Evolutionary conservation across 2,329 filamentous ascomycete species (phyloP), one percentile per base, ranked within the genome.

Genomic region (Emergomyces orientalis): DNA sequence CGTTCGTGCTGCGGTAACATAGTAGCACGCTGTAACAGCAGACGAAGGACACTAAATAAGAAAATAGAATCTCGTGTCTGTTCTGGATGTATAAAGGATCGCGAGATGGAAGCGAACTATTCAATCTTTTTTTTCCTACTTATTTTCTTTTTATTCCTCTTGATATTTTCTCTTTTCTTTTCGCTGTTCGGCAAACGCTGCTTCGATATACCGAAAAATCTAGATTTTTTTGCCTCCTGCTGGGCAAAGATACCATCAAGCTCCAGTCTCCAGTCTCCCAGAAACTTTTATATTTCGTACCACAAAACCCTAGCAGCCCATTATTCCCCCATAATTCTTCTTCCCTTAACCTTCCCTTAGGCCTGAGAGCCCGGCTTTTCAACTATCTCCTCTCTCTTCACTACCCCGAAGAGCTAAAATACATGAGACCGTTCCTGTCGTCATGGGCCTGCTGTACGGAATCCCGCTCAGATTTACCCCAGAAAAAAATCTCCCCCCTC

Each of bases 381-480:
- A 22, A n/a, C 43, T 45, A 22, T 55, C 7, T 34, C 2, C 30
- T 13, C n/a, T 56, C 32, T 56, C 19, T 22, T 14, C 19, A n/a
- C 11, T 11, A 39, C n/a, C 52, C 32, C n/a, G 30, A 17, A 25
- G 32, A 37, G 52, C 52, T 56, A 56, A 56, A 27, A n/a, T 39
- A 39, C 32, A 56, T 39, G 52, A 19, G 17, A 11, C 8, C 25
- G 19, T 8, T 9, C 32, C 52, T 59, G 39, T 45, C 56, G 56
- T 51, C 61, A 67, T 67, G 65, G 65, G 65, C 59, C 54, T 67
- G 54, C 65, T 67, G 65, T 67, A 65, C 34, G 65, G 47, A 32
- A 55, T 37, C 25, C 17, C 37, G 25, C 19, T n/a, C 17, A 43
- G 32, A 25, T 25, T 22, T 2, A 55, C 25, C 11, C 3, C n/a